Percentiles rank a stretch among this genome's conserved stretches.
Evolutionary conservation across 805 yeast genomes (phyloP).

Genomic region (Candida taoyuanica): DNA sequence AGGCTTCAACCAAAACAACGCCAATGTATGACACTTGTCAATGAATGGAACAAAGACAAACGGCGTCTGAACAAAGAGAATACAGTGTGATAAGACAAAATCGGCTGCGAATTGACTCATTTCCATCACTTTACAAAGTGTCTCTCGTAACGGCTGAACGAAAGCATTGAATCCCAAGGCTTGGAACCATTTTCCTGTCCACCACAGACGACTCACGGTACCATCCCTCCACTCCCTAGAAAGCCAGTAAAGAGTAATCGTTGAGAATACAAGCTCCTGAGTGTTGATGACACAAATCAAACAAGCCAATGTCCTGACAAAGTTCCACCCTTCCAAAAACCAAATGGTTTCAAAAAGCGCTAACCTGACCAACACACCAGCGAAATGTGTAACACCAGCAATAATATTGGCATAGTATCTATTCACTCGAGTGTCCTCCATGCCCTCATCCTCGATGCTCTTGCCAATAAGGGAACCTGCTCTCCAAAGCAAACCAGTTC

Average conservation of each 20-base stretch:
- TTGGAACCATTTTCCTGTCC: conserved; percentile 71
- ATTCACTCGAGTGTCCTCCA: neutral
- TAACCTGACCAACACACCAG: conserved; percentile 49
- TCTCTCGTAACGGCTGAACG: conserved; percentile 63
- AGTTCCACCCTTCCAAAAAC: conserved; percentile 63
- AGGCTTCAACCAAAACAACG: conserved; percentile 66
- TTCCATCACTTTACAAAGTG: conserved; percentile 57
- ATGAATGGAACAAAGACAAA: conserved; percentile 57
- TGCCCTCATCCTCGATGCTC: neutral
- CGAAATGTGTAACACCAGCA: conserved; percentile 52
- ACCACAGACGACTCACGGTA: conserved; percentile 65
- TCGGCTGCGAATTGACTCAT: conserved; percentile 67
- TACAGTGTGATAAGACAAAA: conserved; percentile 51
- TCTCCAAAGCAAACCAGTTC: conserved; percentile 42
- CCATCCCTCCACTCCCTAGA: conserved; percentile 61
- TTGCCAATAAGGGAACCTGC: neutral
- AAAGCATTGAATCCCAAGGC: conserved; percentile 59
- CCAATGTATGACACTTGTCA: conserved; percentile 61
- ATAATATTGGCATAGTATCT: conserved; percentile 28
- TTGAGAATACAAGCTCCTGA: conserved; percentile 54
- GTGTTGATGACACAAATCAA: conserved; percentile 49
- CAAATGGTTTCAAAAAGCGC: conserved; percentile 58
- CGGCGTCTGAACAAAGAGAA: conserved; percentile 57
- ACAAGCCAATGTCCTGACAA: conserved; percentile 57
- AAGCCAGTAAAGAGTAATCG: conserved; percentile 44